Conservation (phyloP, 2,329 filamentous ascomycete species). For the Aspergillus sp. region DNA sequence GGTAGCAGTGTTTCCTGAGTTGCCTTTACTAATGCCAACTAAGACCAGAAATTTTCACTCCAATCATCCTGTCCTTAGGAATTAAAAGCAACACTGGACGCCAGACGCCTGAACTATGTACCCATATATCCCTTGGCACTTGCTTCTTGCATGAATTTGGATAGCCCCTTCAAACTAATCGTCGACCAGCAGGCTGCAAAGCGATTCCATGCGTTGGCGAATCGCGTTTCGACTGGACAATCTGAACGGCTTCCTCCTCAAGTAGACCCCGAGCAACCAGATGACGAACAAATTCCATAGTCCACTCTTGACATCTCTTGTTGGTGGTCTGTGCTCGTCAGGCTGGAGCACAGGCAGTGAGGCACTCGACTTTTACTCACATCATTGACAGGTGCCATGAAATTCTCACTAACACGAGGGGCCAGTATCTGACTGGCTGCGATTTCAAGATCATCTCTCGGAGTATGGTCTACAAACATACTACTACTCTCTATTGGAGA, state of each 20-base stretch:
- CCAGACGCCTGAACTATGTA: too few species aligned
- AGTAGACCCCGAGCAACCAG: conserved; percentile 27
- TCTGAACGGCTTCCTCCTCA: conserved; percentile 23
- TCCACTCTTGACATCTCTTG: conserved; percentile 38
- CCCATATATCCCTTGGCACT: not conserved
- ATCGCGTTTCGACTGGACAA: conserved; percentile 34
- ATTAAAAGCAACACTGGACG: too few species aligned
- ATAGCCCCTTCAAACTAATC: not conserved
- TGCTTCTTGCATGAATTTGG: not conserved
- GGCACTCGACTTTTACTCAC: conserved; percentile 17
- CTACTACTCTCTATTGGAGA: not conserved
- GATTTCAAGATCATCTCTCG: conserved; percentile 29
- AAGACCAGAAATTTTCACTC: not conserved
- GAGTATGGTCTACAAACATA: conserved; percentile 20
- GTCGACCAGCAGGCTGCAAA: conserved; percentile 15
- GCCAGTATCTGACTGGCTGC: conserved; percentile 30
- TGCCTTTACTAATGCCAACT: not conserved
- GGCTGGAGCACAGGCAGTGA: not conserved
- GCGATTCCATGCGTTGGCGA: conserved; percentile 32
- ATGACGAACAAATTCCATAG: conserved; percentile 33
- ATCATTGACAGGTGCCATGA: conserved; percentile 38
- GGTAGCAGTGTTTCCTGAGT: too few species aligned
- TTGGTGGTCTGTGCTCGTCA: conserved; percentile 27
- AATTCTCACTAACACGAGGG: conserved; percentile 35
- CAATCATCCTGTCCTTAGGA: too few species aligned